These are phyloP conservation scores for Candida khao-thaluensis DNA, from an alignment of 805 yeast genomes.

Conservation along the genomic window DNA sequence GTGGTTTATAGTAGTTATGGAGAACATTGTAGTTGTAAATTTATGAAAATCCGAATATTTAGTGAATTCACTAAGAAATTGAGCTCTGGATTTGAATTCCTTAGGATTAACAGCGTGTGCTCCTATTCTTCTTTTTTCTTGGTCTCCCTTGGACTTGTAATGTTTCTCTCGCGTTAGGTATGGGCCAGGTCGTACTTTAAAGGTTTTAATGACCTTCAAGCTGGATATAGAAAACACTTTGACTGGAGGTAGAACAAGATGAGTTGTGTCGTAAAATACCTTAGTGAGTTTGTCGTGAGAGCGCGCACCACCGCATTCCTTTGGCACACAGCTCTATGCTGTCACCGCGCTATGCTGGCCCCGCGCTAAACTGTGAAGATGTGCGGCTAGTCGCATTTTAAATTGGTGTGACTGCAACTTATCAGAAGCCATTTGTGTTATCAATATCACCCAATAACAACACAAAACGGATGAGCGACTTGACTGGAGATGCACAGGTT, in stretches of 20 bases:
- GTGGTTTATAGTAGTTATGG: constrained; percentile 53
- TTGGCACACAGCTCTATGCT: background rate
- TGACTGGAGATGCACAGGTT: background rate
- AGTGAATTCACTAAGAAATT: constrained; percentile 10
- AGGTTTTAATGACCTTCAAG: constrained; percentile 4
- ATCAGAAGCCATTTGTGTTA: constrained; percentile 5
- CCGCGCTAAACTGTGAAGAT: no score
- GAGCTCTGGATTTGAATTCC: background rate
- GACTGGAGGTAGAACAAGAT: background rate
- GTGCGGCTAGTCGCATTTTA: background rate
- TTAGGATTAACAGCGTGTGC: constrained; percentile 2
- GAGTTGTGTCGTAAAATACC: background rate
- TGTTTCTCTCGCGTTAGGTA: background rate
- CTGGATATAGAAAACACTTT: constrained; percentile 2
- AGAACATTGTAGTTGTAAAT: constrained; percentile 40
- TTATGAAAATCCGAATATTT: constrained; percentile 16
- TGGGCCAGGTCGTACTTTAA: background rate
- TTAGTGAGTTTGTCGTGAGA: background rate
- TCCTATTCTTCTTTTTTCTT: background rate
- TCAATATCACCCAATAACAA: no score
- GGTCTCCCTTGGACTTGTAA: background rate
- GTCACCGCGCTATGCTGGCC: no score
- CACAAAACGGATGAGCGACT: background rate
- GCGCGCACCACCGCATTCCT: background rate
- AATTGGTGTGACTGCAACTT: constrained; percentile 1